Base-by-base conservation (phyloP, 805 yeast species). In the Candida taoyuanica region DNA sequence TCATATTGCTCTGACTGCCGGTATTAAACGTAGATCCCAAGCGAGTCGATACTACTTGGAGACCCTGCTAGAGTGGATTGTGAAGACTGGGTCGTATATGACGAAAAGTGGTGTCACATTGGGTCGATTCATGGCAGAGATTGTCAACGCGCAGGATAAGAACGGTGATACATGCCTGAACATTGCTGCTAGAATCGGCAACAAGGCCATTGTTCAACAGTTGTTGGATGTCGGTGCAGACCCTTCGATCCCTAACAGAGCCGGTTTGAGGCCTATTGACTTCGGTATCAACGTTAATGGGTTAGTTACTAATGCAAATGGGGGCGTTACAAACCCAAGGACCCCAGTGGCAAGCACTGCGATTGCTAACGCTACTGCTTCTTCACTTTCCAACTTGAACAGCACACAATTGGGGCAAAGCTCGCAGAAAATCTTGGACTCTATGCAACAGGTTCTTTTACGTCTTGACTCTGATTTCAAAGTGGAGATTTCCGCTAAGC, bases 141-240 rank as follows among this genome's bases (percentile, higher is more conserved):
- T 93, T 50, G 81, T 91, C 37, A 91, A 93, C 57, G 83, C 84
- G n/a, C 85, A 82, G 46, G 98, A 93, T 63, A 68, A 78, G 38
- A 89, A 89, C 53, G 98, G 98, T 18, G 96, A 93, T 58, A 93
- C 98, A 0, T 89, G 96, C 33, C 68, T 93, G 43, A 95, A 89
- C 56, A 85, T 93, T 39, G 94, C 95, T 1, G 93, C 97, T 0
- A 74, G 94, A 50, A 76, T 93, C 18, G 95, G 95, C 7, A 84
- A 85, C 57, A 76, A 78, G 33, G 78, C 83, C 31, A 74, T 93
- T 39, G 89, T 84, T 8, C 86, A 84, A 46, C 85, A 83, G 45
- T 68, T 93, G 34, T 60, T 93, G 36, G 89, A 85, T 46, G 83
- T 85, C 39, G 96, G 97, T 26, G 97, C 97, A 2, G 85, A 89